Evolutionary conservation across 2,329 filamentous ascomycete genomes (phyloP), one percentile per base, ranked within the genome.

Genomic region (Epichloe elymi): DNA sequence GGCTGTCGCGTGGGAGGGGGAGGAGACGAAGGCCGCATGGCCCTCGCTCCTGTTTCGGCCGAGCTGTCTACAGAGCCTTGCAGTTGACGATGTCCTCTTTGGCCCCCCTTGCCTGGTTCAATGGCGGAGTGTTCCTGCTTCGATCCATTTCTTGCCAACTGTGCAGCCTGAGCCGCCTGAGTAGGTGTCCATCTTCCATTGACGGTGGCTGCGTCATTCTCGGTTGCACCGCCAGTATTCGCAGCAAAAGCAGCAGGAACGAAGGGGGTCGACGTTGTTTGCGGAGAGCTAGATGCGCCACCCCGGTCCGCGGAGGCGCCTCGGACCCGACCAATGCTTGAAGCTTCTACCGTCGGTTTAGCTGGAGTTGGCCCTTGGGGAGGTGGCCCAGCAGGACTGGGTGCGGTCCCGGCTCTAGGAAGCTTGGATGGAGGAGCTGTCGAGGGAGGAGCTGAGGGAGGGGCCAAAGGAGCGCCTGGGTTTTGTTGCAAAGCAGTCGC

Each of bases 41-140:
- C 69, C 59, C 71, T 71, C 36, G 79, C 63, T 1, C 69, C 65
- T 4, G 75, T 72, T 55, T 88, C 84, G 26, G 76, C 76, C 2
- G 75, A 77, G 59, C 79, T 86, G 56, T 93, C 87, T 12, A 86
- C 70, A 0, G 85, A 85, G 30, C 76, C 75, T 61, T 84, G 82
- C 37, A 76, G 73, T 17, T 80, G 75, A 26, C 48, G 57, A 50
- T 64, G 63, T n/a, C 58, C 62, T 33, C 46, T 46, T 19, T 55
- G 64, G 47, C 67, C 67, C 23, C 58, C 57, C 53, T 67, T 76
- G n/a, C 58, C 47, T 2, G 57, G 23, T 14, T 64, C 61, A 11
- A 55, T 54, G 37, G 60, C 64, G 10, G 49, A 54, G 12, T 63
- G 54, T 17, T 75, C 66, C 45, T 66, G 58, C 55, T 64, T 68